A percentile compares a stretch with the other conserved stretches of the same genome.
Conservation (phyloP, 108 stramenopile species). For the Pelagomonas calceolata region DNA sequence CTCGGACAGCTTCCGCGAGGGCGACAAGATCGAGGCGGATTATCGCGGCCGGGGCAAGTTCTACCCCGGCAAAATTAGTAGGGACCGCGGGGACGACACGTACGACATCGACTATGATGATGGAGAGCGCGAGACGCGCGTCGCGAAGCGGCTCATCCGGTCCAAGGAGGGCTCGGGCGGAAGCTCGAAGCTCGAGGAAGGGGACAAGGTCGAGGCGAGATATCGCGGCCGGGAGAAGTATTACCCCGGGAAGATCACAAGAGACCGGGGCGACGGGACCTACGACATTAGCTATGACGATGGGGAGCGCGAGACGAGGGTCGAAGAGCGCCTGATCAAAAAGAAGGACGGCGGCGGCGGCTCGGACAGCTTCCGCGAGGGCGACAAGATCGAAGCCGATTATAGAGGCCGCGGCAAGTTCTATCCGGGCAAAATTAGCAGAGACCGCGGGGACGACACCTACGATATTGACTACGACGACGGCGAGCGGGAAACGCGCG, state of each 20-base stretch:
- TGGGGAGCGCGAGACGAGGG: slow-evolving; percentile 5
- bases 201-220: slow-evolving; percentile 30
- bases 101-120: slow-evolving; percentile 26
- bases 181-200: background rate
- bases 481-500: slow-evolving; percentile 18
- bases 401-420: slow-evolving; percentile 29
- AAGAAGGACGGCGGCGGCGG: background rate
- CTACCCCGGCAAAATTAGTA: slow-evolving; percentile 18
- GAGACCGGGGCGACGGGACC: slow-evolving; percentile 13
- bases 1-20: background rate
- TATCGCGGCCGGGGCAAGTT: slow-evolving; percentile 13
- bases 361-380: background rate
- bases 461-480: slow-evolving; percentile 34
- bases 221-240: slow-evolving; percentile 15
- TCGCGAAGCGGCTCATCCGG: slow-evolving; percentile 24
- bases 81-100: slow-evolving; percentile 30
- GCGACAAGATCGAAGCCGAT: slow-evolving; percentile 41
- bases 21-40: slow-evolving; percentile 6
- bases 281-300: slow-evolving; percentile 12
- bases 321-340: slow-evolving; percentile 11
- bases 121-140: slow-evolving; percentile 19
- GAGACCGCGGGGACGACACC: slow-evolving; percentile 31
- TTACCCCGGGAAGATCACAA: slow-evolving; percentile 19
- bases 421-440: slow-evolving; percentile 19
- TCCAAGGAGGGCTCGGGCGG: background rate